A percentile compares a stretch with the other conserved stretches of the same genome.
Conservation (phyloP, 345 rosid genomes). For the Theobroma cacao region DNA sequence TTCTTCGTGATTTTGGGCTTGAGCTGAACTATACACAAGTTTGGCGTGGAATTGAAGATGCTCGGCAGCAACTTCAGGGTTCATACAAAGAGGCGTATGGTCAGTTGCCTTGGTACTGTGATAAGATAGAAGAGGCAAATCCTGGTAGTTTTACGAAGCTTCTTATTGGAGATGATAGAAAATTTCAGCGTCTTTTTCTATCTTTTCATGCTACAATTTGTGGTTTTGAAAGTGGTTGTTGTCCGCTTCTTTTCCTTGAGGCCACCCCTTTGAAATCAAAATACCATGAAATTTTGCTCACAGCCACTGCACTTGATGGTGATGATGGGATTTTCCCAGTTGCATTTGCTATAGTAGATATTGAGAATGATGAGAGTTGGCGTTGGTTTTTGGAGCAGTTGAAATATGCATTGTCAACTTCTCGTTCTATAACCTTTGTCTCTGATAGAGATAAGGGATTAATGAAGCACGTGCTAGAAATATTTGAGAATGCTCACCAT, state of each 20-base stretch:
- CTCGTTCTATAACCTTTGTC: slow-evolving; percentile 64
- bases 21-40: slow-evolving; percentile 74
- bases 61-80: slow-evolving; percentile 79
- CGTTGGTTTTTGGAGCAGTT: slow-evolving; percentile 79
- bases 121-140: slow-evolving; percentile 57
- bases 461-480: slow-evolving; percentile 48
- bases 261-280: slow-evolving; percentile 65
- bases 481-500: slow-evolving; percentile 63
- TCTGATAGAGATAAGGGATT: slow-evolving; percentile 77
- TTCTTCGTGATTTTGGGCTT: slow-evolving; percentile 76
- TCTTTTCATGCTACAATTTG: slow-evolving; percentile 58
- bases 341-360: slow-evolving; percentile 74
- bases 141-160: slow-evolving; percentile 71
- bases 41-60: slow-evolving; percentile 86
- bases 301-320: slow-evolving; percentile 83
- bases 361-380: slow-evolving; percentile 77
- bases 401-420: slow-evolving; percentile 48
- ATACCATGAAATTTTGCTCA: slow-evolving; percentile 74
- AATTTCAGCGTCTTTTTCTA: slow-evolving; percentile 73
- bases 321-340: slow-evolving; percentile 73
- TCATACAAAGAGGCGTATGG: slow-evolving; percentile 70
- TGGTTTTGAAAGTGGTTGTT: slow-evolving; percentile 78
- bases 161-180: slow-evolving; percentile 48
- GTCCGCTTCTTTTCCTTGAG: slow-evolving; percentile 89
- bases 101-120: slow-evolving; percentile 69